Base-by-base conservation (phyloP, 1,284 basidiomycete species). In the Ceratobasidium sp. region DNA sequence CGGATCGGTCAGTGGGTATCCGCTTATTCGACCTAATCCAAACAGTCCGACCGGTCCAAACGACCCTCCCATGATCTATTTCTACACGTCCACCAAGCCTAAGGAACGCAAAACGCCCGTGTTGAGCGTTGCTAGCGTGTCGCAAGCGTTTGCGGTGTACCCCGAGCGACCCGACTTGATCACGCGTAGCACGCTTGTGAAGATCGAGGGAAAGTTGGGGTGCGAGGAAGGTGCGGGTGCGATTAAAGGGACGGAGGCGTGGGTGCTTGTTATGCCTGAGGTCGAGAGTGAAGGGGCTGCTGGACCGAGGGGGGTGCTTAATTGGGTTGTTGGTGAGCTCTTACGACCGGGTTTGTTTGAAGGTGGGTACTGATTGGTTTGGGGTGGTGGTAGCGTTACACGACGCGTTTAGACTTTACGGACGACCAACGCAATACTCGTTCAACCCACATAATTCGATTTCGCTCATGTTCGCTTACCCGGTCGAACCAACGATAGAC, bases 151-250 rank as follows among this genome's bases (percentile, higher is more conserved):
- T 80, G 94, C 94, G 1, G 94, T 98, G 4, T 98, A 96, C 82
- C 96, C 96, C 0, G 96, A 98, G 81, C 89, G 93, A n/a, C 93
- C 94, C n/a, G 94, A 95, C 78, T 84, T 97, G 75, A 96, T 98
- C 81, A 91, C 87, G 75, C 87, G 90, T 79, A 95, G 94, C 78
- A 96, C 94, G 5, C 84, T 98, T 77, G 91, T 97, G 84, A 98
- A 98, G 82, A 81, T 97, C 11, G 95, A 97, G 79, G 95, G 94
- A 22, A 83, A 86, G 33, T 86, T 97, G 69, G 92, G 92, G 2
- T 90, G 92, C 48, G 93, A 96, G 79, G 92, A 95, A 19, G 69
- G 72, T 45, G 90, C 89, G 15, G 88, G 85, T 15, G 82, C 81
- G 2, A 90, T 93, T 87, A 86, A 84, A 76, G 82, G 83, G 19